Evolutionary conservation across 192 early-diverging fungal species (phyloP), one percentile per base, ranked within the genome.

Genomic region (Entrophospora sp.): DNA sequence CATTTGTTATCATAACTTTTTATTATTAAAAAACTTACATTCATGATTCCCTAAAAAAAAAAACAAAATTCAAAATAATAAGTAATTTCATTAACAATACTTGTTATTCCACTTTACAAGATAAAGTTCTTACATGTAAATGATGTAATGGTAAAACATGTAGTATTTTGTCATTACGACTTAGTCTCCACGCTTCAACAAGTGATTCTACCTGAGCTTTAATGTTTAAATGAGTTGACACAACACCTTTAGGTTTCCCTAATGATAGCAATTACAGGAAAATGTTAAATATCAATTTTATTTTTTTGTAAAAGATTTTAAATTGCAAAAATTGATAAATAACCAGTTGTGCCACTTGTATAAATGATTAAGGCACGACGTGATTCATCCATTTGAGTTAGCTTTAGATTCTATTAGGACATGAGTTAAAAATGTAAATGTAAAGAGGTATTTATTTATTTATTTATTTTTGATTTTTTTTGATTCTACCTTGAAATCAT

Each of bases 61-160:
- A n/a, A n/a, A n/a, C n/a, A 18, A 48, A 32, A 42, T 74, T 61
- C 25, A 62, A n/a, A n/a, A n/a, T 31, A 20, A 1, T 48, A 35
- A 36, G 3, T 12, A 28, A 20, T 22, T 32, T 0, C 4, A 30
- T 6, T 5, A 31, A 48, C 27, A 57, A 14, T 65, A 60, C 1
- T 77, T 48, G 16, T 16, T n/a, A n/a, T n/a, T n/a, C n/a, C n/a
- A n/a, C n/a, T n/a, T n/a, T n/a, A n/a, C n/a, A n/a, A n/a, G n/a
- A n/a, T n/a, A 27, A 36, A 30, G 22, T 10, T 36, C 62, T 75
- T 51, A 83, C 91, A 55, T 95, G 93, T 3, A 93, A 73, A 64
- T 95, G 93, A 71, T 95, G 91, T 51, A 95, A 71, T 0, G 93
- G 93, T 10, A 95, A 76, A 40, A 88, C 77, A 60, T 94, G 88